Conservation (phyloP, 306 rosid species). For the Luffa aegyptiaca region DNA sequence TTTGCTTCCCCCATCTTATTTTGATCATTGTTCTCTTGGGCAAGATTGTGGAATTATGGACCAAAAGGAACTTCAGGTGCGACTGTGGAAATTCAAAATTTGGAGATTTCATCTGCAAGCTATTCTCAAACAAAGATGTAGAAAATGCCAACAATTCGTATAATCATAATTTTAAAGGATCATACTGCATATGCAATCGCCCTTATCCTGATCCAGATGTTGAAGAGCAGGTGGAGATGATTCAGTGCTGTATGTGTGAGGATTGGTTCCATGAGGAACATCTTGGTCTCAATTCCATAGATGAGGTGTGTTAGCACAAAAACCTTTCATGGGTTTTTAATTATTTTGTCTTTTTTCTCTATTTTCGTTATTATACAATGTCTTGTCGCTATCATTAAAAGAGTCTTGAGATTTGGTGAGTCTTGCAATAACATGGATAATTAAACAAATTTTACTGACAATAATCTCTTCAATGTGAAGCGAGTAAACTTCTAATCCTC, state of each 20-base stretch:
- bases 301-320: constrained; percentile 54
- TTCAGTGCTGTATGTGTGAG: constrained; percentile 91
- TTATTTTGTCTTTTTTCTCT: not conserved
- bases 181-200: constrained; percentile 81
- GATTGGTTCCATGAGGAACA: constrained; percentile 99
- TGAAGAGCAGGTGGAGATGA: constrained; percentile 93
- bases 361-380: not conserved
- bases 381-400: not conserved
- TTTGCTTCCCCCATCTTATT: not conserved
- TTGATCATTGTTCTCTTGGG: not conserved
- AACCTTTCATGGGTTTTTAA: not conserved
- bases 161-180: constrained; percentile 89
- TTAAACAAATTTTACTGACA: not conserved
- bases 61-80: constrained; percentile 88
- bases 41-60: constrained; percentile 95
- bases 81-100: constrained; percentile 98
- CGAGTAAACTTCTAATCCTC: not conserved
- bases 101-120: constrained; percentile 79
- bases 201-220: constrained; percentile 94
- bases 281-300: constrained; percentile 65
- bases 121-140: constrained; percentile 63
- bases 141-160: constrained; percentile 65
- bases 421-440: not conserved
- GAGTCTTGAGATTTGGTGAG: not conserved
- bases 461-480: not conserved